Conservation (phyloP, 495 filamentous ascomycete genomes). For the Lophiotrema nucula region DNA sequence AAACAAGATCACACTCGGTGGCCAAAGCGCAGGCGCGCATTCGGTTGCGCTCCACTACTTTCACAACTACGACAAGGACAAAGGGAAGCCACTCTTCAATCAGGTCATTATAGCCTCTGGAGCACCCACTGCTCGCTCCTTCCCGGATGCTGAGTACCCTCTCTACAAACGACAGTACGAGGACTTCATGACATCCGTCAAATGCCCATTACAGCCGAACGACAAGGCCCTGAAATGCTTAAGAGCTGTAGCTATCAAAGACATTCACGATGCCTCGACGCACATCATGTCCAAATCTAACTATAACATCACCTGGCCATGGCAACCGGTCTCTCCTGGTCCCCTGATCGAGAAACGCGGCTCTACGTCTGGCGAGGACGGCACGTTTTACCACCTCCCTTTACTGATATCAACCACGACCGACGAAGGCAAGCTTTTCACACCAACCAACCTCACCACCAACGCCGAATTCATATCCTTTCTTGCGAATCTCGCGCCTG, state of each 20-base stretch:
- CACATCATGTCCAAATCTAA: neutral
- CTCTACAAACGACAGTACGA: constrained; percentile 19
- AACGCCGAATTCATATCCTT: constrained; percentile 11
- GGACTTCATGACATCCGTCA: constrained; percentile 12
- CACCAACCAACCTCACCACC: constrained; percentile 19
- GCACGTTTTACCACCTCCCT: constrained; percentile 23
- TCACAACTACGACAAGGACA: constrained; percentile 20
- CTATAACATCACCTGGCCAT: constrained; percentile 27
- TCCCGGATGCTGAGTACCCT: constrained; percentile 13
- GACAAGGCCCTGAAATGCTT: constrained; percentile 9
- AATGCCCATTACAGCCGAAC: constrained; percentile 9
- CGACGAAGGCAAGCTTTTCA: constrained; percentile 22
- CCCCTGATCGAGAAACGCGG: constrained; percentile 23
- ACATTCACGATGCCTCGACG: constrained; percentile 2
- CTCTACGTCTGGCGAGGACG: constrained; percentile 13
- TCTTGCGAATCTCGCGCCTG: constrained; percentile 10
- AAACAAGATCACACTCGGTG: constrained; percentile 17
- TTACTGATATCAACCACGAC: constrained; percentile 9
- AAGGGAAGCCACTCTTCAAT: constrained; percentile 15
- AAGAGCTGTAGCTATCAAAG: neutral
- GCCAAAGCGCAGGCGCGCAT: constrained; percentile 24
- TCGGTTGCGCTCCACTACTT: constrained; percentile 22
- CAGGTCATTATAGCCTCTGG: constrained; percentile 21
- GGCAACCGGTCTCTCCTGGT: constrained; percentile 21
- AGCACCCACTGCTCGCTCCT: constrained; percentile 14